phyloP scores from a whole-genome alignment of 208 protist genomes.

The Wallacemonas sp. region DNA sequence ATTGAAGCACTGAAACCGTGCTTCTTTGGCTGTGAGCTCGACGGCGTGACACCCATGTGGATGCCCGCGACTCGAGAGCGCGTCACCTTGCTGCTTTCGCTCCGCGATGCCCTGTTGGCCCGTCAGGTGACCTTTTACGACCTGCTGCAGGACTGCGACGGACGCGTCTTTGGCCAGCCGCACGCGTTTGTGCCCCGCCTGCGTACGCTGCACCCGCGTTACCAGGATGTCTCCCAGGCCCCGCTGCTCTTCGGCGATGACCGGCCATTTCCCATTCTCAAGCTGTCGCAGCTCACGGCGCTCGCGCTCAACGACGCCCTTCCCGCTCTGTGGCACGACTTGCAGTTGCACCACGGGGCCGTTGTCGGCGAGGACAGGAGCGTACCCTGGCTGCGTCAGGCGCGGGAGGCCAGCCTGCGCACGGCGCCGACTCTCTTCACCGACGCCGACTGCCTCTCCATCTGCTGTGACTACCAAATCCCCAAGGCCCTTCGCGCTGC shows the following conservation, averaged over 20 bases:
- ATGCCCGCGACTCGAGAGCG: conserved; percentile 72
- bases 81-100: conserved; percentile 57
- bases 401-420: too few species aligned
- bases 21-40: conserved; percentile 57
- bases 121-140: conserved; percentile 49
- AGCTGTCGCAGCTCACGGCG: conserved; percentile 78
- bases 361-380: too few species aligned
- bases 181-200: conserved; percentile 59
- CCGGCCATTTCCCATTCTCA: conserved; percentile 59
- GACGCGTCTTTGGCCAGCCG: conserved; percentile 44
- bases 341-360: neutral
- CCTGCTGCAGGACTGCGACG: conserved; percentile 42
- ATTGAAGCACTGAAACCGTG: conserved; percentile 43
- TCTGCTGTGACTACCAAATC: conserved; percentile 91
- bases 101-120: conserved; percentile 31
- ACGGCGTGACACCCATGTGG: conserved; percentile 65
- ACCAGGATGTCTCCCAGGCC: conserved; percentile 48
- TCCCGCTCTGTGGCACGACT: conserved; percentile 37
- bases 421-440: conserved; percentile 38
- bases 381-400: too few species aligned
- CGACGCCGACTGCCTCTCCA: conserved; percentile 50
- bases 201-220: conserved; percentile 61
- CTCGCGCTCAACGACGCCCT: conserved; percentile 61
- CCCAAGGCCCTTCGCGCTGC: conserved; percentile 71
- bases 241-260: conserved; percentile 1